Conservation (phyloP, 1,139 yeast genomes). For the Hansenula lynferdii region DNA sequence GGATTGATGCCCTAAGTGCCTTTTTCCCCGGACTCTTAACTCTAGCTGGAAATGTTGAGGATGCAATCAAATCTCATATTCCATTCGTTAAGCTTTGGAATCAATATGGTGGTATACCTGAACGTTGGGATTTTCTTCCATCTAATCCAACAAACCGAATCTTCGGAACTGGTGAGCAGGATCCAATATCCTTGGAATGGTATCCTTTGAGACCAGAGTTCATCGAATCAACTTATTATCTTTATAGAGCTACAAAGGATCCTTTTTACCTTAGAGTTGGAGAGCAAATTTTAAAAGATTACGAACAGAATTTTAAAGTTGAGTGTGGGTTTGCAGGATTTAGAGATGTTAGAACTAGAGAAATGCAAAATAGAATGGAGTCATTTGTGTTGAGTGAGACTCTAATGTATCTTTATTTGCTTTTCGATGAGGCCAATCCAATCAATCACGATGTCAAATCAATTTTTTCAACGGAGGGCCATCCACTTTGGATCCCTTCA, state of each 20-base stretch:
- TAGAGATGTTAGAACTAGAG: constrained; percentile 61
- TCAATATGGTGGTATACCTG: constrained; percentile 77
- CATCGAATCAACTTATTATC: constrained; percentile 79
- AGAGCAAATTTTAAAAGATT: constrained; percentile 50
- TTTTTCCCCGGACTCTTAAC: constrained; percentile 87
- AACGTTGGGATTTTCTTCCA: constrained; percentile 61
- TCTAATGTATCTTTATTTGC: constrained; percentile 71
- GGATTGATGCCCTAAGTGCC: constrained; percentile 88
- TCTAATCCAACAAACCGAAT: constrained; percentile 3
- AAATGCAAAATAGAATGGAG: constrained; percentile 79
- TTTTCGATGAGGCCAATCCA: constrained; percentile 67
- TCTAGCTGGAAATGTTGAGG: constrained; percentile 65
- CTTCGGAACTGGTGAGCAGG: constrained; percentile 9
- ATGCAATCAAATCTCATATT: constrained; percentile 59
- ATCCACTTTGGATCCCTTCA: constrained; percentile 78
- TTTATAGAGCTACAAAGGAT: constrained; percentile 81
- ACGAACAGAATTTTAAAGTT: constrained; percentile 47
- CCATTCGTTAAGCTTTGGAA: constrained; percentile 79
- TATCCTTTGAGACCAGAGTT: constrained; percentile 92
- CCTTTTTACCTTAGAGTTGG: constrained; percentile 82
- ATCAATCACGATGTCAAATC: constrained; percentile 44
- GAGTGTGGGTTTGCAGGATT: constrained; percentile 82
- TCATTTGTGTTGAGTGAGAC: constrained; percentile 87
- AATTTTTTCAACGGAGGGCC: constrained; percentile 91
- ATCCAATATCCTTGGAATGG: constrained; percentile 66